Percentiles rank a stretch among this genome's conserved stretches.
Evolutionary conservation across 768 basidiomycete genomes (phyloP).

Genomic region (Pleurotus eryngii): DNA sequence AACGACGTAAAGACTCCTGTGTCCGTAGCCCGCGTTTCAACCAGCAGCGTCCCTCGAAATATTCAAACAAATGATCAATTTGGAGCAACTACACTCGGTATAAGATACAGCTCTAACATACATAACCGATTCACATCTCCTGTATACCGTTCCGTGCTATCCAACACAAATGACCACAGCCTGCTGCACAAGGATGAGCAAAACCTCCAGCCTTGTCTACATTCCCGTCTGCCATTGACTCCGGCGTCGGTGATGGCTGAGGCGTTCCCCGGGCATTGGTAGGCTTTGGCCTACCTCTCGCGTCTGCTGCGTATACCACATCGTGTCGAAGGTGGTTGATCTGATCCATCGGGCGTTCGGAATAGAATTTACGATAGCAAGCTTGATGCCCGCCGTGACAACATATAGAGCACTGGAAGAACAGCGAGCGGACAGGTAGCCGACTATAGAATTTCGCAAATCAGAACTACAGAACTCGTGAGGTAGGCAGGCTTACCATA

Average conservation of each 20-base stretch:
- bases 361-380: conserved; percentile 71
- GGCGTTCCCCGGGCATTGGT: conserved; percentile 12
- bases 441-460: conserved; percentile 41
- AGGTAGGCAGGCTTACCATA: conserved; percentile 53
- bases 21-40: conserved; percentile 56
- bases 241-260: conserved; percentile 9
- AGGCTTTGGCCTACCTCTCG: conserved; percentile 12
- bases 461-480: neutral
- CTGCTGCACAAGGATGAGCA: conserved; percentile 73
- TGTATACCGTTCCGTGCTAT: conserved; percentile 31
- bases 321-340: conserved; percentile 22
- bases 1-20: neutral
- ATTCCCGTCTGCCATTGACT: neutral
- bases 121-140: neutral
- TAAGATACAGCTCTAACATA: conserved; percentile 9
- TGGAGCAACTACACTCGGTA: conserved; percentile 53
- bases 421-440: conserved; percentile 66
- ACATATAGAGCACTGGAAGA: conserved; percentile 76
- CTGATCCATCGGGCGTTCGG: conserved; percentile 48
- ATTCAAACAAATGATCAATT: conserved; percentile 51
- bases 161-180: conserved; percentile 85
- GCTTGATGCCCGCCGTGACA: conserved; percentile 79
- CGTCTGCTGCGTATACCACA: conserved; percentile 9
- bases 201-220: conserved; percentile 21
- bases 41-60: conserved; percentile 56